Evolutionary conservation across 495 filamentous ascomycete species (phyloP), one percentile per base, ranked within the genome.

Genomic region (Neurospora pannonica): DNA sequence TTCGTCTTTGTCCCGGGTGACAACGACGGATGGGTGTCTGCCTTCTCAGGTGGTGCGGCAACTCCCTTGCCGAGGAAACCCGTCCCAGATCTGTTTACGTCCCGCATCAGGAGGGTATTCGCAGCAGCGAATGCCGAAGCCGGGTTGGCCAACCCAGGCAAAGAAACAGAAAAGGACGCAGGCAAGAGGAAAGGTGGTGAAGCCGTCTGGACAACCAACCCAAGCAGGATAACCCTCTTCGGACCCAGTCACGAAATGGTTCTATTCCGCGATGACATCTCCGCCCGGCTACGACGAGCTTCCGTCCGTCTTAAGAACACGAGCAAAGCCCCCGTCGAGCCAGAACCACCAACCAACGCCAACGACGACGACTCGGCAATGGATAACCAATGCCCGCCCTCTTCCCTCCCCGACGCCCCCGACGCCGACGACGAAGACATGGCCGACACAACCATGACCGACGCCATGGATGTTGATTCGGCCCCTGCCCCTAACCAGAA

Each of bases 1-100:
- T 97, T 97, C 76, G 83, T 97, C 15, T 97, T 98, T 77, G 92
- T 99, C 0, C 96, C 96, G 2, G 95, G 95, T 48, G 95, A 98
- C 79, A 97, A 97, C 80, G 96, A 99, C 79, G 94, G 94, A 13
- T 99, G 96, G 96, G 82, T 84, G 3, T 95, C 94, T 0, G 88
- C 93, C 4, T 97, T 97, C 81, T 91, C 91, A 3, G 91, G 89
- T 15, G 96, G 96, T n/a, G 91, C 94, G 54, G 88, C 93, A 1
- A 88, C 90, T 1, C 86, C 90, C 9, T 78, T 98, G 15, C 96
- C 96, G 0, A 86, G 92, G 15, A 89, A 90, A 69, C 79, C 84
- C 0, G 87, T 99, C 5, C 97, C 96, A 9, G 93, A 95, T 3
- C 78, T 97, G 62, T 98, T 98, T 80, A 97, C 95, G 0, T 92